A percentile compares a stretch with the other conserved stretches of the same genome.
Conservation (phyloP, 2,329 filamentous ascomycete species). For the Parastagonospora avenae region DNA sequence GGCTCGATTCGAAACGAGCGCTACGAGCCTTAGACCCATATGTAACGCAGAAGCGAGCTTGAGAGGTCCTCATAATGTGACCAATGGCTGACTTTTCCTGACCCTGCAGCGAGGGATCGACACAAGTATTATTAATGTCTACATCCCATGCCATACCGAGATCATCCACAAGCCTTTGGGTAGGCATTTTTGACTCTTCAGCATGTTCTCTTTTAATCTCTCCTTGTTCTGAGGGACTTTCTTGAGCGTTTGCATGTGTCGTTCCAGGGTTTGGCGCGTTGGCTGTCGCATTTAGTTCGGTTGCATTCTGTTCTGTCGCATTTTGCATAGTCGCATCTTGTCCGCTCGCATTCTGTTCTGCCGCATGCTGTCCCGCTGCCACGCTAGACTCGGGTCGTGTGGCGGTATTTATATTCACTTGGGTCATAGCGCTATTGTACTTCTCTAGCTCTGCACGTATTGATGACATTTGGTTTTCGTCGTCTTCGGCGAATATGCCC, state of each 20-base stretch:
- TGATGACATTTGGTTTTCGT: background rate
- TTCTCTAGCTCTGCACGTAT: background rate
- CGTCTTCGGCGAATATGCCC: background rate
- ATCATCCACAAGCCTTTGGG: slow-evolving; percentile 7
- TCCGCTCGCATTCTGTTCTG: background rate
- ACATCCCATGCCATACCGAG: slow-evolving; percentile 10
- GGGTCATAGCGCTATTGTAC: background rate
- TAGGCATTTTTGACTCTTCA: no score
- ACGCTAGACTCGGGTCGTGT: background rate
- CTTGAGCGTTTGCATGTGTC: no score
- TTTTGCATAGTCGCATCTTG: background rate
- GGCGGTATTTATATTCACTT: slow-evolving; percentile 1
- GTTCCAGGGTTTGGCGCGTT: no score
- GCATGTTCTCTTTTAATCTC: slow-evolving; percentile 1
- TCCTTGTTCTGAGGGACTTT: background rate
- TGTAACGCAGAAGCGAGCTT: slow-evolving; percentile 2
- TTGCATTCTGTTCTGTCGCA: background rate
- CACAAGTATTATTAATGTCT: background rate
- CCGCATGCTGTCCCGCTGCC: background rate
- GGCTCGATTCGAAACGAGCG: slow-evolving; percentile 12
- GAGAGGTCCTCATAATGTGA: slow-evolving; percentile 6
- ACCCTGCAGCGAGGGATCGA: slow-evolving; percentile 4
- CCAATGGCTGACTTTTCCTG: slow-evolving; percentile 2
- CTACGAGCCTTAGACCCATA: slow-evolving; percentile 8
- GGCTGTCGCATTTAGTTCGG: background rate